A percentile compares a stretch with the other conserved stretches of the same genome.
Conservation (phyloP, 2,329 filamentous ascomycete genomes). For the Ramichloridium luteum region DNA sequence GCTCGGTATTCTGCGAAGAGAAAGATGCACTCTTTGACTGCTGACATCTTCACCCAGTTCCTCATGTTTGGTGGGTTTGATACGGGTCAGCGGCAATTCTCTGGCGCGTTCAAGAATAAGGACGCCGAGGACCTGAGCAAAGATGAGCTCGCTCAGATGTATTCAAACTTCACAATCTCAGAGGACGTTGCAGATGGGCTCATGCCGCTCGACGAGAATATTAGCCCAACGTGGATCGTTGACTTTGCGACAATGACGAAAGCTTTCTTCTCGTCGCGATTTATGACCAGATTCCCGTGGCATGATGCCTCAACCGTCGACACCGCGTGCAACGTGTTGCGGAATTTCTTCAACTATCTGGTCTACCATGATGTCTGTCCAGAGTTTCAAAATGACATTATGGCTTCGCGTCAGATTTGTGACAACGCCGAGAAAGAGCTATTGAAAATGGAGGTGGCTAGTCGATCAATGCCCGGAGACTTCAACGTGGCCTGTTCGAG, state of each 20-base stretch:
- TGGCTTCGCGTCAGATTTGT: constrained; percentile 54
- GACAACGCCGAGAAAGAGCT: constrained; percentile 56
- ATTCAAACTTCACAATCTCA: constrained; percentile 34
- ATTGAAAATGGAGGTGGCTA: constrained; percentile 43
- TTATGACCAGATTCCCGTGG: constrained; percentile 38
- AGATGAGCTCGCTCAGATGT: constrained; percentile 49
- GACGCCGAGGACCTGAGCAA: constrained; percentile 34
- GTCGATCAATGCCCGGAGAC: constrained; percentile 51
- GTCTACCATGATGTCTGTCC: constrained; percentile 75
- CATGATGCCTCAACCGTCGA: constrained; percentile 41
- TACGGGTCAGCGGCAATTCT: constrained; percentile 48
- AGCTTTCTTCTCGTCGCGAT: constrained; percentile 49
- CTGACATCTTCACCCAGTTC: constrained; percentile 63
- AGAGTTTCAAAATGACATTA: constrained; percentile 59
- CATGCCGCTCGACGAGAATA: constrained; percentile 37
- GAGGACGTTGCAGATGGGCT: constrained; percentile 29
- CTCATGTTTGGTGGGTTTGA: constrained; percentile 74
- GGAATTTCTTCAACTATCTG: constrained; percentile 82
- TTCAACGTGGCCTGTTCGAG: constrained; percentile 69
- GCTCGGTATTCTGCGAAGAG: constrained; percentile 68
- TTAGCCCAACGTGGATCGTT: constrained; percentile 49
- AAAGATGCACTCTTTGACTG: constrained; percentile 53
- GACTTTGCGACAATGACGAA: constrained; percentile 70
- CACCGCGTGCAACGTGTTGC: constrained; percentile 55
- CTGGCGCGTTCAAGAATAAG: constrained; percentile 27